Evolutionary conservation across 805 yeast genomes (phyloP), one percentile per base, ranked within the genome.

Genomic region (Starmerella asiatica): DNA sequence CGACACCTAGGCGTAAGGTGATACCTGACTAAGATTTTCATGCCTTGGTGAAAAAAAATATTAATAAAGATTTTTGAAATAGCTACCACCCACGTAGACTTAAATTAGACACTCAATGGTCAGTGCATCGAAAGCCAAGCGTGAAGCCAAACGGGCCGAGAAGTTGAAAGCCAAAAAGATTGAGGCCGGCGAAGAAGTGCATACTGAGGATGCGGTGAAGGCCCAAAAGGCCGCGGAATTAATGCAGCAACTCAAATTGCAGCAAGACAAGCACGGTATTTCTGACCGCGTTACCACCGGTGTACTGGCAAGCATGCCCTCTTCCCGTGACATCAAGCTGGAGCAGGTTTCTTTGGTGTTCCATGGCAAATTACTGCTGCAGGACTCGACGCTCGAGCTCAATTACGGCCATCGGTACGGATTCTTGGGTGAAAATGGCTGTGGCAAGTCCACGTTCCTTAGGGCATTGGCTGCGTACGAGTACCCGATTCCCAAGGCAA

Each of bases 261-360:
- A 88, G 67, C 79, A 80, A 59, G 98, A 88, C 63, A 77, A 82
- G 60, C 78, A 85, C 56, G 98, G 98, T 52, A 58, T 88, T 42
- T 83, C 95, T 34, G 98, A 88, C 63, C 82, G 98, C 70, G 98
- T 88, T 50, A 81, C 88, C 52, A 88, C 98, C 33, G 98, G 98
- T 71, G 98, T 91, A 34, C 69, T 91, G 58, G 86, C 79, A 43
- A 82, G 94, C 38, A 69, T 91, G 59, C 72, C 61, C 31, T 86
- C 96, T 21, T 84, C 96, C 15, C 77, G 96, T 63, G 98, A 91
- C 77, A 67, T 91, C 58, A 91, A 91, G 67, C 60, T 88, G 54
- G 76, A 88, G 16, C 81, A 95, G 37, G 82, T 85, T 32, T 83
- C 97, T 7, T 70, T 88, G 51, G 73, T 85, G 51, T 91, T 91